phyloP scores from a whole-genome alignment of 371 early-diverging fungal species.

The Rhizopus delemar region DNA sequence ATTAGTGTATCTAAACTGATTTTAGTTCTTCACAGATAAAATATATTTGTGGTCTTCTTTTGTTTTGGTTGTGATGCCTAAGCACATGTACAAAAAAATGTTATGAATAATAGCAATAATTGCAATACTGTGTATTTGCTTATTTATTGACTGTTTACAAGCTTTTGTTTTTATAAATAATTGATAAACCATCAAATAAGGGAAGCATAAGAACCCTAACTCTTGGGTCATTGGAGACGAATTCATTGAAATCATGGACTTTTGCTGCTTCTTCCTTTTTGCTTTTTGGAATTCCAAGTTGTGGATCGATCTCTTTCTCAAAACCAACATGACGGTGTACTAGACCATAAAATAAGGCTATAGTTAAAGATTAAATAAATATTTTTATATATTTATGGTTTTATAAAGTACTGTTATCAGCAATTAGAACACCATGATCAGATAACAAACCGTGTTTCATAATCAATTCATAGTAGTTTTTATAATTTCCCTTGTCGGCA shows the following conservation, averaged over 20 bases:
- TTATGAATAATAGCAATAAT: too few relatives aligned
- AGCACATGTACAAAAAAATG: too few relatives aligned
- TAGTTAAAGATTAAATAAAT: neutral
- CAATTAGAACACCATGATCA: constrained; percentile 54
- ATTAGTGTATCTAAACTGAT: too few relatives aligned
- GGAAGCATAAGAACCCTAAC: constrained; percentile 64
- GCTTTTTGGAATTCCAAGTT: constrained; percentile 23
- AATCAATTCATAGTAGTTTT: constrained; percentile 54
- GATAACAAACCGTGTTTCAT: constrained; percentile 52
- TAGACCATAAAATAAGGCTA: constrained; percentile 44
- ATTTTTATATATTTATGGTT: neutral
- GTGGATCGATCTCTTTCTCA: neutral
- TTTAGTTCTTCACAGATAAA: too few relatives aligned
- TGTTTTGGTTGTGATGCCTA: too few relatives aligned
- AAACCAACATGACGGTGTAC: constrained; percentile 39
- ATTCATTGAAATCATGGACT: constrained; percentile 63
- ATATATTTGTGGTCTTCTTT: too few relatives aligned
- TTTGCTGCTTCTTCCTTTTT: constrained; percentile 41
- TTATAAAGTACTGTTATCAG: constrained; percentile 54
- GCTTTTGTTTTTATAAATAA: constrained; percentile 45
- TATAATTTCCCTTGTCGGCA: constrained; percentile 64
- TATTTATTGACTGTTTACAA: too few relatives aligned
- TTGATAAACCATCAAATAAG: constrained; percentile 64
- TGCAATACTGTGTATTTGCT: too few relatives aligned
- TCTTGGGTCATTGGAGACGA: constrained; percentile 63